Conservation (phyloP, 2,329 filamentous ascomycete species). For the Stachybotrys chartarum region DNA sequence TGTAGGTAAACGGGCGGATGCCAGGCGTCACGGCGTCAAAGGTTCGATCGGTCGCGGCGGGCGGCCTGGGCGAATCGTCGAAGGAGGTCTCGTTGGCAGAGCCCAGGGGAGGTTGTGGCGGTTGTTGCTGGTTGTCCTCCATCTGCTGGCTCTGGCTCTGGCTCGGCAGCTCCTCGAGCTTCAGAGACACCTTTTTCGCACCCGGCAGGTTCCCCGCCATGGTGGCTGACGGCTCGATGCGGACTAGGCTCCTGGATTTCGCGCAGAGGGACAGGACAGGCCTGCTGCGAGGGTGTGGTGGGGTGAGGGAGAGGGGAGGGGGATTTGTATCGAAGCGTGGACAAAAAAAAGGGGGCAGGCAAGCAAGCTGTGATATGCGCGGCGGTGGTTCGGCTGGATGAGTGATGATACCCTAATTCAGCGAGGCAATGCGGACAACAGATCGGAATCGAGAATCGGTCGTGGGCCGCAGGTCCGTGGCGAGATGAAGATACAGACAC, state of each 20-base stretch:
- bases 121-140: conserved; percentile 4
- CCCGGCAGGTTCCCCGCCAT: not conserved
- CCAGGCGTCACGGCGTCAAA: conserved; percentile 21
- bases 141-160: conserved; percentile 4
- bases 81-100: conserved; percentile 4
- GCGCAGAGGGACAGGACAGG: too few species aligned
- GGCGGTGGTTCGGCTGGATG: not conserved
- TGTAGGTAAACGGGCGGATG: conserved; percentile 16
- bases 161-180: not conserved
- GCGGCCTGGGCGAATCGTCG: conserved; percentile 18
- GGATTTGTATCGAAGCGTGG: too few species aligned
- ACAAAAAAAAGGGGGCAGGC: not conserved
- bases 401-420: not conserved
- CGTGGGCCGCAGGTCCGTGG: too few species aligned
- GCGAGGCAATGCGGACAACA: too few species aligned
- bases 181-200: not conserved
- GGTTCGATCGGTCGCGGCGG: conserved; percentile 13
- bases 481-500: too few species aligned
- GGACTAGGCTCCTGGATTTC: not conserved
- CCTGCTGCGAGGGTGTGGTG: not conserved
- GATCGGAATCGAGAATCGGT: too few species aligned
- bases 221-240: not conserved
- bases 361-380: not conserved
- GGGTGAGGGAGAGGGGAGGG: not conserved
- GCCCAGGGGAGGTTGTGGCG: conserved; percentile 4